phyloP scores from a whole-genome alignment of 2,329 filamentous ascomycete species.

The Microdochium bolleyi region DNA sequence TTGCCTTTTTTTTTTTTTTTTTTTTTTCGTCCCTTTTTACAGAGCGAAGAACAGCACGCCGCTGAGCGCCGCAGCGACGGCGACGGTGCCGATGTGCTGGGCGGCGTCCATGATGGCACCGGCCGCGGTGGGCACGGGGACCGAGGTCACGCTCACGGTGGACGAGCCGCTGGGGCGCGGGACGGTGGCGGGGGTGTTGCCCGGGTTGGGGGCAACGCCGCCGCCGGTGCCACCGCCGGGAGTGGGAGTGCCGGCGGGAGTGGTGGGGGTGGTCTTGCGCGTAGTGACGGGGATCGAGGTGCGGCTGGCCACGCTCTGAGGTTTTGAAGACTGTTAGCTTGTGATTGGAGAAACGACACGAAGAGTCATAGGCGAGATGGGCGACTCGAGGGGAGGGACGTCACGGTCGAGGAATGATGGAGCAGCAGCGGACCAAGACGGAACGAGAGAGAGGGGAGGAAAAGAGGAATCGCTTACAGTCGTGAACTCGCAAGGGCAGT shows the following conservation, averaged over 20 bases:
- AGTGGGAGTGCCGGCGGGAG: neutral
- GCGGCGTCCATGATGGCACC: neutral
- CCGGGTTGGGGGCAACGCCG: neutral
- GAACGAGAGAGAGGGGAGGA: neutral
- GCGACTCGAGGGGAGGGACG: no score
- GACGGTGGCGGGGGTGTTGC: neutral
- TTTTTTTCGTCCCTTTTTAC: neutral
- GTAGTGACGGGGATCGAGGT: constrained; percentile 12
- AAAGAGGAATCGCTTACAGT: constrained; percentile 12
- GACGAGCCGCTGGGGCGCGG: neutral
- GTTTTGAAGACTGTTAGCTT: constrained; percentile 6
- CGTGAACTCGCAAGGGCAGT: constrained; percentile 42
- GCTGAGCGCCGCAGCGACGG: neutral
- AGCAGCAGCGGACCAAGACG: no score
- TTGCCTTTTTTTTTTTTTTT: neutral
- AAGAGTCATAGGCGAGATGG: no score
- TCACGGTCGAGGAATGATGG: no score
- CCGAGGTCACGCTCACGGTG: neutral
- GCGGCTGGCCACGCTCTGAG: constrained; percentile 12
- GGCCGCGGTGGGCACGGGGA: neutral
- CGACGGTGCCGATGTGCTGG: neutral
- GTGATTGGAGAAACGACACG: no score
- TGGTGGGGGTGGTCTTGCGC: neutral
- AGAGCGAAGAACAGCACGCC: neutral
- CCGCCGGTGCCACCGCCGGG: neutral